These are phyloP conservation scores for Pharus latifolius DNA, from an alignment of 176 grass and related monocot species.

Conservation along the genomic window DNA sequence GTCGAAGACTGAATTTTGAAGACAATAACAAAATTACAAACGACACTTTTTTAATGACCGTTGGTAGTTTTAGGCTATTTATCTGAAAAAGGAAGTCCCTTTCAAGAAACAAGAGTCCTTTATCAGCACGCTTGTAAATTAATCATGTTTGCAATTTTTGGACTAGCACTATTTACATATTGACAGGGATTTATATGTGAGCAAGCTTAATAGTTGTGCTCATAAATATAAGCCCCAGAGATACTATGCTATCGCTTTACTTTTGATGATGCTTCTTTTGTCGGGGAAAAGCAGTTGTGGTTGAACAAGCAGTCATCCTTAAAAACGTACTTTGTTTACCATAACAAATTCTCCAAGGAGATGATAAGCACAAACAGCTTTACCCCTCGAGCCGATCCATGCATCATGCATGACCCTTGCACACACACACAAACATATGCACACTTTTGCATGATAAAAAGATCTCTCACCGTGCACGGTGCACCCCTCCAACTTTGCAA, in stretches of 20 bases:
- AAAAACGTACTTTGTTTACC: slow-evolving; percentile 8
- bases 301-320: slow-evolving; percentile 9
- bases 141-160: too few relatives aligned
- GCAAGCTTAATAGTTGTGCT: not conserved
- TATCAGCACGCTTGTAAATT: not conserved
- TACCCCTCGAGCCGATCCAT: slow-evolving; percentile 5
- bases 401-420: not conserved
- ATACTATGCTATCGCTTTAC: slow-evolving; percentile 26
- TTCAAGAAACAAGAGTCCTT: not conserved
- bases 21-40: too few relatives aligned
- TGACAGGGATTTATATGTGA: slow-evolving; percentile 23
- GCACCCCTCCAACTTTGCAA: slow-evolving; percentile 34
- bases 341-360: not conserved
- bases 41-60: too few relatives aligned
- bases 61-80: too few relatives aligned
- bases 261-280: slow-evolving; percentile 18
- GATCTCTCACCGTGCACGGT: slow-evolving; percentile 4
- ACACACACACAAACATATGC: slow-evolving; percentile 14
- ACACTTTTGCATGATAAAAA: slow-evolving; percentile 27
- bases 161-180: too few relatives aligned
- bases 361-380: slow-evolving; percentile 34
- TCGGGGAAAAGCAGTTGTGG: slow-evolving; percentile 32
- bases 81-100: too few relatives aligned
- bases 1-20: too few relatives aligned
- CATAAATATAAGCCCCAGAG: slow-evolving; percentile 24